A percentile compares a stretch with the other conserved stretches of the same genome.
Conservation (phyloP, 148 eudicot species). For the Selenicereus undatus region DNA sequence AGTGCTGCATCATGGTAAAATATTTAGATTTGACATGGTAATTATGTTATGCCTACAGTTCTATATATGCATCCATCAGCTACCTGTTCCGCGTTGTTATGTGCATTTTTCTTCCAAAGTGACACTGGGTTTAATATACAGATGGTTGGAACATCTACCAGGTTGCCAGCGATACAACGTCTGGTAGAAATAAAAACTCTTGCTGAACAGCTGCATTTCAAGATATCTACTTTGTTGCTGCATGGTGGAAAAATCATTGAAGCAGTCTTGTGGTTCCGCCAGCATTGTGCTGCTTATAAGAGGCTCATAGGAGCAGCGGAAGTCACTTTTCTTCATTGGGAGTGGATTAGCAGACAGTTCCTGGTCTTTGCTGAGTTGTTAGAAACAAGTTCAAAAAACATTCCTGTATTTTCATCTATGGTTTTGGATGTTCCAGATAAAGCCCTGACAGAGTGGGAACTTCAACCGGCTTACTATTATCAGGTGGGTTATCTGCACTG, state of each 20-base stretch:
- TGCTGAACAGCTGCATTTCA: slow-evolving; percentile 92
- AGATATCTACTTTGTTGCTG: slow-evolving; percentile 83
- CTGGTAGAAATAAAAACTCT: slow-evolving; percentile 85
- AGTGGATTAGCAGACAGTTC: slow-evolving; percentile 95
- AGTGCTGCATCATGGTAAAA: neutral
- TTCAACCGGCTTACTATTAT: slow-evolving; percentile 76
- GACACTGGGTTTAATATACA: slow-evolving; percentile 41
- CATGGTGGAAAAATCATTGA: slow-evolving; percentile 89
- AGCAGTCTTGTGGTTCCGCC: slow-evolving; percentile 89
- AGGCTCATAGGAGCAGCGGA: slow-evolving; percentile 73
- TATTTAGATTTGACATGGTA: neutral
- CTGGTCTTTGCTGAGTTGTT: slow-evolving; percentile 90
- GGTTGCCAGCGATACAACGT: slow-evolving; percentile 88
- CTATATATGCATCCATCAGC: neutral
- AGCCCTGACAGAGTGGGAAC: slow-evolving; percentile 72
- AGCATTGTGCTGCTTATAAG: slow-evolving; percentile 63
- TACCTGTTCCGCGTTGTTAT: slow-evolving; percentile 15
- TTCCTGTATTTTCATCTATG: slow-evolving; percentile 43
- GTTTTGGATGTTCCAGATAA: slow-evolving; percentile 45
- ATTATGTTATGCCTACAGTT: slow-evolving; percentile 1
- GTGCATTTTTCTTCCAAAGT: slow-evolving; percentile 24
- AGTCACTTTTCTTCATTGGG: slow-evolving; percentile 93
- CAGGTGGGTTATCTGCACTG: slow-evolving; percentile 47
- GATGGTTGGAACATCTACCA: slow-evolving; percentile 92
- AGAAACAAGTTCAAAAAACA: slow-evolving; percentile 69